phyloP scores from a whole-genome alignment of 164 flowering plant genomes.

The Aristolochia fimbriata region DNA sequence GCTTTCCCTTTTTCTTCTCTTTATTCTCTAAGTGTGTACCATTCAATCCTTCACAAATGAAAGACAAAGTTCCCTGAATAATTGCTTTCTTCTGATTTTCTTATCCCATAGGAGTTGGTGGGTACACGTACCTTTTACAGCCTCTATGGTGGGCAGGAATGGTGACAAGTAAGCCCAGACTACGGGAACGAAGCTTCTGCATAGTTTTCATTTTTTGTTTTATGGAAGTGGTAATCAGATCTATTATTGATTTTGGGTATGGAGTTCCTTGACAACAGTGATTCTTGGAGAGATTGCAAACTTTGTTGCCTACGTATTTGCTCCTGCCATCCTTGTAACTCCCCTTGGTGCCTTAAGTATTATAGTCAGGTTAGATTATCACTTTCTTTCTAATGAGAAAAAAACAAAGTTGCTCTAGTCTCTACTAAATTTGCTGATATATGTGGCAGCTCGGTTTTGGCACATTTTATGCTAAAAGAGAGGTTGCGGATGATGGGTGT shows the following conservation, averaged over 20 bases:
- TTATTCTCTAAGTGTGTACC: neutral
- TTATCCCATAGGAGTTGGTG: conserved; percentile 56
- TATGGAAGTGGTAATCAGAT: too few relatives aligned
- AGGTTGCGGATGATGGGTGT: conserved; percentile 61
- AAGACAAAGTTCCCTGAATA: neutral
- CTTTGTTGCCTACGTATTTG: conserved; percentile 84
- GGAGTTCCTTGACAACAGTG: conserved; percentile 37
- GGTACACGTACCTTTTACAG: conserved; percentile 70
- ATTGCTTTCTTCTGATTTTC: conserved; percentile 1
- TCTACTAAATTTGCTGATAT: conserved; percentile 14
- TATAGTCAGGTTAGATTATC: conserved; percentile 54
- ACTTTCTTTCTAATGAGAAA: neutral
- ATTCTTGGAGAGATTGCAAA: conserved; percentile 86
- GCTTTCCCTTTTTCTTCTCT: neutral
- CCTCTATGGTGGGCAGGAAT: conserved; percentile 99
- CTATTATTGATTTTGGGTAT: too few relatives aligned
- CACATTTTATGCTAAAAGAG: conserved; percentile 84
- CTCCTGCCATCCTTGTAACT: conserved; percentile 90
- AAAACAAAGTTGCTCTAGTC: neutral
- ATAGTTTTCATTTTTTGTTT: neutral
- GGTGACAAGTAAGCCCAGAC: conserved; percentile 53
- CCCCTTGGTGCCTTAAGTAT: conserved; percentile 93
- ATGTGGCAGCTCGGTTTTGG: conserved; percentile 66
- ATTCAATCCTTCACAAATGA: neutral
- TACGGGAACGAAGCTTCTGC: neutral